Evolutionary conservation across 2,329 filamentous ascomycete species (phyloP).

Genomic region (Ascochyta pisi): DNA sequence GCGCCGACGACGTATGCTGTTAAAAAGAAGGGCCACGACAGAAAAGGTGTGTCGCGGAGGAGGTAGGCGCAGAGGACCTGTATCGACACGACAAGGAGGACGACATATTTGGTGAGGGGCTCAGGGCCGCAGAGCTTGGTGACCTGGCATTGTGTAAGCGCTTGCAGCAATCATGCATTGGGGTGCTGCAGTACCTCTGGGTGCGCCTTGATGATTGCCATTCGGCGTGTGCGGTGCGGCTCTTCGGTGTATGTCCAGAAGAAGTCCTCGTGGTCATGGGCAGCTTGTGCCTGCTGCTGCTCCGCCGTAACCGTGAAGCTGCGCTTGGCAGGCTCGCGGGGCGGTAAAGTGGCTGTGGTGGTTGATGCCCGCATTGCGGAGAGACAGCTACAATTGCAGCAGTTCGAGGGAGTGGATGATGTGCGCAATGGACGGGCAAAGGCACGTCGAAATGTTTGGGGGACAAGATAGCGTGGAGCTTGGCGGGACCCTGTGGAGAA

Average conservation of each 20-base stretch:
- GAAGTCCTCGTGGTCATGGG: constrained; percentile 66
- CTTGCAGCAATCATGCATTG: neutral
- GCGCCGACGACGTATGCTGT: constrained; percentile 92
- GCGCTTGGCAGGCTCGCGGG: constrained; percentile 31
- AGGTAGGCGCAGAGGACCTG: constrained; percentile 80
- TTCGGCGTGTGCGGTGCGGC: constrained; percentile 86
- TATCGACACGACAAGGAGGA: constrained; percentile 79
- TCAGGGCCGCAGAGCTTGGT: constrained; percentile 97
- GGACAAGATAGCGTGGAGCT: neutral
- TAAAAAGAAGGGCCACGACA: constrained; percentile 83
- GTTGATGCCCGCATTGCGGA: constrained; percentile 47
- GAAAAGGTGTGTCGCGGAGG: constrained; percentile 77
- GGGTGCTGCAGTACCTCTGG: constrained; percentile 73
- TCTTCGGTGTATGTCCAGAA: constrained; percentile 99
- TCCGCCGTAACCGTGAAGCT: constrained; percentile 33
- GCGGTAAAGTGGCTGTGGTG: constrained; percentile 42
- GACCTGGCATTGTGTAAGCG: constrained; percentile 63
- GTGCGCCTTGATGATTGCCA: constrained; percentile 97
- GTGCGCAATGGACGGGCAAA: neutral
- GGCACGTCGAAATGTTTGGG: constrained; percentile 9
- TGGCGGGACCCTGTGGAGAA: constrained; percentile 13
- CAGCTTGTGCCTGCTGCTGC: constrained; percentile 20
- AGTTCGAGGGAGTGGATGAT: neutral
- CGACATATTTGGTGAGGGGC: constrained; percentile 93
- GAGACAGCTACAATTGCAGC: neutral